These are phyloP conservation scores for Metschnikowia chrysomelidarum DNA, from an alignment of 805 yeast species.

Conservation along the genomic window DNA sequence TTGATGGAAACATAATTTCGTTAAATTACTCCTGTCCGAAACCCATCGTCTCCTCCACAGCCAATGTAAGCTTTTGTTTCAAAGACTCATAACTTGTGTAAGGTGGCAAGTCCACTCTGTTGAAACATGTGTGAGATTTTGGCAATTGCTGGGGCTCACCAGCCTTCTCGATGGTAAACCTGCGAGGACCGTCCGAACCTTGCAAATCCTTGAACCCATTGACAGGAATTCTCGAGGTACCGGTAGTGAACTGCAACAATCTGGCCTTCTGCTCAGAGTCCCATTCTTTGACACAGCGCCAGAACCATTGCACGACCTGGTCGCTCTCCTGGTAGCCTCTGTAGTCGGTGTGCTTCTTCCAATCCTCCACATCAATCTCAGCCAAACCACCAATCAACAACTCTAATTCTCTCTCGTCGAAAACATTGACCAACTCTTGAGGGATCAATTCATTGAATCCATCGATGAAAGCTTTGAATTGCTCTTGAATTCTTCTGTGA, in stretches of 20 bases:
- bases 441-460: constrained; percentile 98
- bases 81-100: constrained; percentile 79
- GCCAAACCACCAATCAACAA: constrained; percentile 97
- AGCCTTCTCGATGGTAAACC: constrained; percentile 97
- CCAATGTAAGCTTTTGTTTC: constrained; percentile 88
- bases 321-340: constrained; percentile 96
- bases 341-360: constrained; percentile 99
- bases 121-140: constrained; percentile 97
- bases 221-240: constrained; percentile 98
- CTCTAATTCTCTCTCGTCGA: constrained; percentile 97
- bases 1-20: too few species aligned
- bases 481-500: constrained; percentile 88
- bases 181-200: constrained; percentile 98
- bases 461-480: constrained; percentile 92
- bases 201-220: constrained; percentile 98
- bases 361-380: constrained; percentile 96
- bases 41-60: constrained; percentile 98
- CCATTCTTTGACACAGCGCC: constrained; percentile 93
- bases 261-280: constrained; percentile 96
- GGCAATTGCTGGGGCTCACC: constrained; percentile 94
- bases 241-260: constrained; percentile 94
- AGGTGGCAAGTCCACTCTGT: constrained; percentile 97
- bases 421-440: constrained; percentile 92
- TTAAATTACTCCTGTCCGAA: constrained; percentile 95
- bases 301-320: constrained; percentile 98